Evolutionary conservation across 345 rosid genomes (phyloP).

Genomic region (Salix koriyanagi): DNA sequence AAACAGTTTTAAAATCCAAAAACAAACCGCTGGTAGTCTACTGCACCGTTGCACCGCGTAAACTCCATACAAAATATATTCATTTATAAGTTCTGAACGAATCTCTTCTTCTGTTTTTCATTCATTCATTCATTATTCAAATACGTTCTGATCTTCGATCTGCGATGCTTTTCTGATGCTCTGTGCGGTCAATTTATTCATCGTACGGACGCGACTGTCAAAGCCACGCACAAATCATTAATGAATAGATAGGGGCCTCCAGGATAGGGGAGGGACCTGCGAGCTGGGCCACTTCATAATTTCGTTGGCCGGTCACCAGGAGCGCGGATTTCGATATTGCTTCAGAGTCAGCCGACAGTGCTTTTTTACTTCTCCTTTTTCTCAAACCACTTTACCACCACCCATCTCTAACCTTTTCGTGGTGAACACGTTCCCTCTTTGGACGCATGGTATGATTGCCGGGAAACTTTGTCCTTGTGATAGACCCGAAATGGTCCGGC

Average conservation of each 20-base stretch:
- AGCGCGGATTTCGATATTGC: constrained; percentile 49
- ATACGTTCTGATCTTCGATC: too few relatives aligned
- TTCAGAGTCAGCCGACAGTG: constrained; percentile 43
- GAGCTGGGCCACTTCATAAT: constrained; percentile 11
- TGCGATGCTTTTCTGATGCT: too few relatives aligned
- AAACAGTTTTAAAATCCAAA: too few relatives aligned
- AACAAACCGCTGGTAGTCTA: too few relatives aligned
- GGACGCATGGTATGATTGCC: too few relatives aligned
- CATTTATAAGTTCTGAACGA: too few relatives aligned
- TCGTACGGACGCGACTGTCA: constrained; percentile 26
- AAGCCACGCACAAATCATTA: not conserved
- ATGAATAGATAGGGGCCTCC: not conserved
- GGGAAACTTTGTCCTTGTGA: too few relatives aligned
- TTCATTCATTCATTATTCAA: too few relatives aligned
- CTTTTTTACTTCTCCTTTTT: constrained; percentile 9
- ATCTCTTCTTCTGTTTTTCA: too few relatives aligned
- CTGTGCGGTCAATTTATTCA: not conserved
- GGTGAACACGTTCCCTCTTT: not conserved
- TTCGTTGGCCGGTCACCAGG: constrained; percentile 1
- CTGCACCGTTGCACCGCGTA: too few relatives aligned
- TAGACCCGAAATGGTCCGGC: too few relatives aligned
- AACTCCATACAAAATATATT: too few relatives aligned
- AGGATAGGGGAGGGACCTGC: not conserved
- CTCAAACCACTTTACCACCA: not conserved
- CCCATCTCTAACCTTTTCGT: not conserved